Base-by-base conservation (phyloP, 1,284 basidiomycete species). In the Fomitopsis pinicola region DNA sequence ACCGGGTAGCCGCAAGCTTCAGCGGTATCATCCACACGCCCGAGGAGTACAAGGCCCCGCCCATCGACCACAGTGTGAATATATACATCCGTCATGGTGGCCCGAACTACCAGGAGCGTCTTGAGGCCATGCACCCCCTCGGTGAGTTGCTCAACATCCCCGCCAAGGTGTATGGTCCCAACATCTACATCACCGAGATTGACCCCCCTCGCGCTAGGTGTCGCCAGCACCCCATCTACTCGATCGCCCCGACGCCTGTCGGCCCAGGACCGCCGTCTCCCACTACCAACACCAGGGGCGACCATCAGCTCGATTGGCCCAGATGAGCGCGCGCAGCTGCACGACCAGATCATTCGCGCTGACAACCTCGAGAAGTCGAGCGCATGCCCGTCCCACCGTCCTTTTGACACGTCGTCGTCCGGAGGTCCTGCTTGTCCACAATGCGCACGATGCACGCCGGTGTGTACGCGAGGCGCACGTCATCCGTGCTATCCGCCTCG, bases 31-130 rank as follows among this genome's bases (percentile, higher is more conserved):
- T 99, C 76, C 93, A 89, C 63, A 96, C 97, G 22, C 84, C 98
- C 70, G 93, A 97, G 83, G 92, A 95, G 79, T 95, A 87, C 87
- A 94, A 96, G 82, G 80, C 85, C 60, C 88, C 88, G 59, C 85
- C 97, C 66, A 90, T 93, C 72, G 81, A 82, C 58, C 94, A 97
- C 81, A 79, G 87, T 64, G 94, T 97, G 76, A 89, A 87, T 77
- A 97, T 97, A 77, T 99, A 94, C 75, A 95, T 98, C 60, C 94
- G 97, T 72, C 95, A 96, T 76, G 97, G 96, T 76, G 97, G 97
- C 28, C 97, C 97, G 68, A 99, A 99, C 86, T 99, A 98, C 84
- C 97, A 99, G 82, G 97, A 98, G 76, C 97, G 96, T 78, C 87
- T 98, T 75, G 97, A 98, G 82, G 96, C 97, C 59, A 98, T 99